Evolutionary conservation across 73 alveolate genomes (phyloP).

Genomic region (Tetrahymena thermophila): DNA sequence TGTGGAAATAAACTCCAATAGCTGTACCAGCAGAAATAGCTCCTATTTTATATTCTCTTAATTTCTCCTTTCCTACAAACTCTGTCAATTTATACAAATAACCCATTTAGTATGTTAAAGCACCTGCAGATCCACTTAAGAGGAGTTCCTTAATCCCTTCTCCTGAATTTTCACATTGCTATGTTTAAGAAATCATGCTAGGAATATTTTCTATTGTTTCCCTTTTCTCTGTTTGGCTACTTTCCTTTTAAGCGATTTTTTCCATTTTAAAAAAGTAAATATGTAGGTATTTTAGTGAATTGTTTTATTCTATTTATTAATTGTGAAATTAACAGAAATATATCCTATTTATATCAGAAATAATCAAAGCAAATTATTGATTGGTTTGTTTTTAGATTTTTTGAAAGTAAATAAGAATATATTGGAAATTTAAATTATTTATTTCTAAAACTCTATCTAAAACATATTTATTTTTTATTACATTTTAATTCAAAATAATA

Average conservation of each 20-base stretch:
- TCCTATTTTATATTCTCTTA: background rate
- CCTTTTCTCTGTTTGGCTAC: background rate
- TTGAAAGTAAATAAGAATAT: background rate
- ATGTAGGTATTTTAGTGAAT: background rate
- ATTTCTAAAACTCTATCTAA: background rate
- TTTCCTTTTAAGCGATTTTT: background rate
- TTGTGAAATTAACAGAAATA: background rate
- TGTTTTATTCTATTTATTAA: background rate
- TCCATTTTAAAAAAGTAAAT: background rate
- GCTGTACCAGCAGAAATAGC: background rate
- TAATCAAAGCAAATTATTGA: background rate
- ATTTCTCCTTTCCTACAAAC: background rate
- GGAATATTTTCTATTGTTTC: background rate
- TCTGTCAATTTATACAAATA: background rate
- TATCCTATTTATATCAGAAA: background rate
- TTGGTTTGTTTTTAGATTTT: background rate
- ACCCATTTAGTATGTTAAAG: background rate
- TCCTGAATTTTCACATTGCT: background rate
- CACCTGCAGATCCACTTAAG: background rate
- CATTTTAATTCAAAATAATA: background rate
- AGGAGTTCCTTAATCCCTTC: background rate
- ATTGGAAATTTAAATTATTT: background rate
- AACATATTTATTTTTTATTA: background rate
- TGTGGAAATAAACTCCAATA: background rate
- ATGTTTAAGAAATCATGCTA: background rate